Conservation (phyloP, 2,329 filamentous ascomycete genomes). For the Exserohilum rostratum region DNA sequence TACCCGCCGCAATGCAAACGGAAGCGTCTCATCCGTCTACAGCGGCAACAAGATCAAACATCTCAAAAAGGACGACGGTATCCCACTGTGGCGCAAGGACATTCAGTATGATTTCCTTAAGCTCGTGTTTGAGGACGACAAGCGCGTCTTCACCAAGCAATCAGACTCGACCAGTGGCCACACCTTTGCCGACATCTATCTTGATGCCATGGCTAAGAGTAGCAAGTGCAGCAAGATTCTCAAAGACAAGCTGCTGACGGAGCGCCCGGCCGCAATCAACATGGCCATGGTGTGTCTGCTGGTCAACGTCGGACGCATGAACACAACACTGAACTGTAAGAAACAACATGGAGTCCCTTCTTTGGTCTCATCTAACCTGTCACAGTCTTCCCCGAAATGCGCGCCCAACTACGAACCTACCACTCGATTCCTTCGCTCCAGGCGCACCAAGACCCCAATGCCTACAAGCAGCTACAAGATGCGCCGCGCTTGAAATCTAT, state of each 20-base stretch:
- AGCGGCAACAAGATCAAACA: conserved; percentile 80
- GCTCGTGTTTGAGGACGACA: conserved; percentile 77
- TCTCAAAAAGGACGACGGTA: conserved; percentile 86
- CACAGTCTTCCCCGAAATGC: conserved; percentile 97
- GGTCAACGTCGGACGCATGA: conserved; percentile 98
- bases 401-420: conserved; percentile 94
- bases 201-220: conserved; percentile 97
- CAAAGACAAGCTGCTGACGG: conserved; percentile 92
- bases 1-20: conserved; percentile 67
- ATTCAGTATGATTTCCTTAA: conserved; percentile 88
- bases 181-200: conserved; percentile 92
- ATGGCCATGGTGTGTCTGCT: conserved; percentile 99
- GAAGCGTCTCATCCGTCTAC: conserved; percentile 69
- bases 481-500: conserved; percentile 96
- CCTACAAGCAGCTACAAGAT: conserved; percentile 97
- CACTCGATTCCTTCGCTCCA: conserved; percentile 97
- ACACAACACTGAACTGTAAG: conserved; percentile 95
- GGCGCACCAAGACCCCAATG: conserved; percentile 90
- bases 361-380: not conserved
- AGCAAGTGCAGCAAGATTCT: conserved; percentile 99
- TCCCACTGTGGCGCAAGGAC: conserved; percentile 83
- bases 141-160: conserved; percentile 84
- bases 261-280: conserved; percentile 88
- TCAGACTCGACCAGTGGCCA: conserved; percentile 78
- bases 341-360: conserved; percentile 8